These are phyloP conservation scores for Trichoderma brevicompactum DNA, from an alignment of 2,329 filamentous ascomycete genomes.

Conservation along the genomic window DNA sequence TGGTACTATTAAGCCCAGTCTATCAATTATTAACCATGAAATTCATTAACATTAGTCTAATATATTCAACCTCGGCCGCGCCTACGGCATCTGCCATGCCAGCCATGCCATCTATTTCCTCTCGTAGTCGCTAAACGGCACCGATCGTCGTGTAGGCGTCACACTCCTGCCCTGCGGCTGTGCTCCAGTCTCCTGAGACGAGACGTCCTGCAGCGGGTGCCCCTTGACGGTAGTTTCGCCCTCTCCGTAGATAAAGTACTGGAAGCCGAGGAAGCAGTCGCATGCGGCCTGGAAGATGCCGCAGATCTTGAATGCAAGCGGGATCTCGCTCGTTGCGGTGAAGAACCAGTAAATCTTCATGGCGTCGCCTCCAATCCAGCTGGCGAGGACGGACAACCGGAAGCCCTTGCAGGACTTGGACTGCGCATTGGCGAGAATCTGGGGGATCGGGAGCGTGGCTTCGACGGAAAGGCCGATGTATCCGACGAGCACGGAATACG, in stretches of 20 bases:
- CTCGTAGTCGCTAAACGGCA: constrained; percentile 44
- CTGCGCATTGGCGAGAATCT: constrained; percentile 72
- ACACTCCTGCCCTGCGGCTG: constrained; percentile 43
- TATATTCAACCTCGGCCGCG: neutral
- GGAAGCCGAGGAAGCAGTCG: constrained; percentile 73
- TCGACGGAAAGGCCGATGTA: constrained; percentile 78
- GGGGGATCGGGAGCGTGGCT: constrained; percentile 79
- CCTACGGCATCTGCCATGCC: neutral
- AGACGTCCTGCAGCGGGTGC: constrained; percentile 44
- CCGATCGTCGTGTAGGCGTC: constrained; percentile 47
- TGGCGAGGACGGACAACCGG: constrained; percentile 72
- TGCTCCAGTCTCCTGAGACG: constrained; percentile 40
- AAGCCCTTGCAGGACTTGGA: constrained; percentile 76
- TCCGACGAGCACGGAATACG: constrained; percentile 71
- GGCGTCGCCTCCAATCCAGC: constrained; percentile 78
- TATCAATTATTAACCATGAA: constrained; percentile 20
- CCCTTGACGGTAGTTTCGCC: constrained; percentile 47
- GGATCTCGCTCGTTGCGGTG: constrained; percentile 69
- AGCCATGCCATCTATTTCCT: constrained; percentile 35
- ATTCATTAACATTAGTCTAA: constrained; percentile 26
- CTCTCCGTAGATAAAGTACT: constrained; percentile 72
- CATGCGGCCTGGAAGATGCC: constrained; percentile 80
- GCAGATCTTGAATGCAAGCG: constrained; percentile 79
- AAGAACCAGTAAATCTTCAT: constrained; percentile 93
- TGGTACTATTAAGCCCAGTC: neutral